Base-by-base conservation (phyloP, 257 asterid species). In the Ballota nigra region DNA sequence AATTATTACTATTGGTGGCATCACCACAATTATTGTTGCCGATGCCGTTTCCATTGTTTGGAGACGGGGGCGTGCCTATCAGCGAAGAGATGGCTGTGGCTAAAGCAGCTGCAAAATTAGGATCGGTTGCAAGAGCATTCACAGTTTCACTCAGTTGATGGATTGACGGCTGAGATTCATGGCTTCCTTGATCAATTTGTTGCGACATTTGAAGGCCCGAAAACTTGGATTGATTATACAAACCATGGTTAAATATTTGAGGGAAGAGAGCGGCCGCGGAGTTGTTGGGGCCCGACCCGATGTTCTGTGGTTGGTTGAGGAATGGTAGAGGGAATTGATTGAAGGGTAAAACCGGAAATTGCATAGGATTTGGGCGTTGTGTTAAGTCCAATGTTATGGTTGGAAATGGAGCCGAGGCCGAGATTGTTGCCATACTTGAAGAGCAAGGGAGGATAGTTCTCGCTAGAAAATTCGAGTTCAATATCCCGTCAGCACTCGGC, bases 321-420 rank as follows among this genome's bases (percentile, higher is more conserved):
- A 90, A 86, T 6, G 91, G 86, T 55, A 86, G 22, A 2, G 82
- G 85, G 84, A 87, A 87, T n/a, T 84, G 92, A 76, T 81, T 86
- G 1, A 81, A 28, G 77, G 78, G 76, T 43, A 75, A 66, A 41
- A 76, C 75, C 5, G 85, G 87, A 74, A 81, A 74, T 61, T 80
- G 96, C 6, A 80, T 20, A 2, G 92, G 87, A 66, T 90, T 86
- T 0, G 96, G 96, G 41, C 83, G 67, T 83, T 89, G 98, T 0
- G 98, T 93, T 7, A 93, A 89, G 87, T 93, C 98, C 69, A 93
- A 75, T 63, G 98, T 93, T 63, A 93, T 96, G 2, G 97, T 91
- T 0, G 97, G 97, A 13, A 93, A 90, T 6, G 98, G 98, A 2
- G 98, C 97, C 0, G 98, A 91, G 8, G 98, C 97, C 0, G 98